A percentile compares a stretch with the other conserved stretches of the same genome.
phyloP scores from a whole-genome alignment of 2,329 filamentous ascomycete species.

The Colletotrichum camelliae region DNA sequence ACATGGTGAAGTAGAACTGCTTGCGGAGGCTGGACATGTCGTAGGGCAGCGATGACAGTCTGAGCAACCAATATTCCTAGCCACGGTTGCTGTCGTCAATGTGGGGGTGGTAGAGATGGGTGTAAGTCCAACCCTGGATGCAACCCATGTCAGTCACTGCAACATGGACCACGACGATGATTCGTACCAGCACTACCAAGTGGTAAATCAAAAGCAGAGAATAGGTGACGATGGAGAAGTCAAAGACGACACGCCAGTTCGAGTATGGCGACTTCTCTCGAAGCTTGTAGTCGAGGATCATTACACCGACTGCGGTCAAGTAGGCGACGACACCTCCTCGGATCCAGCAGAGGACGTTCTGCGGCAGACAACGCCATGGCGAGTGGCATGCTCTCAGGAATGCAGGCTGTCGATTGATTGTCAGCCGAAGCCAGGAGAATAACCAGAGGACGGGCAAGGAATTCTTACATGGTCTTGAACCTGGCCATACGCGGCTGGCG shows the following conservation, averaged over 20 bases:
- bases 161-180: neutral
- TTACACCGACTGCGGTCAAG: slow-evolving; percentile 43
- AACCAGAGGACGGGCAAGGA: neutral
- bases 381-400: slow-evolving; percentile 58
- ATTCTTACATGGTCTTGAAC: slow-evolving; percentile 34
- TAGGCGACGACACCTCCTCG: slow-evolving; percentile 49
- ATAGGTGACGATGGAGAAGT: slow-evolving; percentile 54
- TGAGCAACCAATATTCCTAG: slow-evolving; percentile 41
- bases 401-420: slow-evolving; percentile 43
- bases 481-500: slow-evolving; percentile 20
- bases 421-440: slow-evolving; percentile 10
- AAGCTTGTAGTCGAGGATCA: slow-evolving; percentile 52
- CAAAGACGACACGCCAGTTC: slow-evolving; percentile 49
- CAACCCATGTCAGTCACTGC: neutral
- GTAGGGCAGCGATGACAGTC: slow-evolving; percentile 49
- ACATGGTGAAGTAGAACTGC: slow-evolving; percentile 55
- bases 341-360: slow-evolving; percentile 49
- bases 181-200: slow-evolving; percentile 50
- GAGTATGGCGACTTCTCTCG: slow-evolving; percentile 43
- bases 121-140: slow-evolving; percentile 54
- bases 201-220: slow-evolving; percentile 50
- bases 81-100: slow-evolving; percentile 39
- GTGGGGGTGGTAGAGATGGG: slow-evolving; percentile 54
- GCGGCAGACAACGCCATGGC: slow-evolving; percentile 52
- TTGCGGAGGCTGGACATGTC: slow-evolving; percentile 45